Evolutionary conservation across 163 green algal species (phyloP), one percentile per base, ranked within the genome.

Genomic region (Smithsoniella earleae): DNA sequence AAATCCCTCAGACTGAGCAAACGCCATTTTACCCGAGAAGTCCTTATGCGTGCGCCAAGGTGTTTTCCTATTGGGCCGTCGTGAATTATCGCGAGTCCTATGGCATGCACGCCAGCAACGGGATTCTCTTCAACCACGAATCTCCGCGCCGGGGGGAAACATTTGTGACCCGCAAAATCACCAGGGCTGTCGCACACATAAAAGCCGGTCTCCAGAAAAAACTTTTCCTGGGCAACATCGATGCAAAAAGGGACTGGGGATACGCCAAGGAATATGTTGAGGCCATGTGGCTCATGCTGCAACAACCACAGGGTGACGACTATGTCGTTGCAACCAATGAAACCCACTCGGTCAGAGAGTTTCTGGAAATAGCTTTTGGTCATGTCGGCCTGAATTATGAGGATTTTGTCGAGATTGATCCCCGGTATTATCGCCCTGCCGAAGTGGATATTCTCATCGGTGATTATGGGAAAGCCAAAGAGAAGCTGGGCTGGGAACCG

Each of bases 161-260:
- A 30, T 94, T 94, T 76, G 88, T 94, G 8, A 94, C 88, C 8
- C 80, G 88, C 58, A 94, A 94, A 78, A 86, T 93, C 58, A 93
- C 88, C 3, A 79, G 82, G 38, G 87, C 81, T 36, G 78, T 83
- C 3, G 88, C 87, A 2, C 76, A 76, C 40, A 92, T 92, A 77
- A 89, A 88, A 77, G 80, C 78, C 16, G 83, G 81, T 0, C 65
- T 83, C 49, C 86, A 88, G 75, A 77, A 88, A 10, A 81, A 66
- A 36, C 66, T 92, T 30, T 78, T 66, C 62, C 63, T 87, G 34
- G 82, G 82, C 36, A 87, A 87, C 69, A 40, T 89, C 36, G 82
- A 88, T 45, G 85, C 87, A 28, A 83, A 84, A 76, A 80, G 88
- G 33, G 88, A 94, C 80, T 94, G 88, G 88, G 88, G 88, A 27